Evolutionary conservation across 495 filamentous ascomycete species (phyloP).

Genomic region (Bombardia bombarda): DNA sequence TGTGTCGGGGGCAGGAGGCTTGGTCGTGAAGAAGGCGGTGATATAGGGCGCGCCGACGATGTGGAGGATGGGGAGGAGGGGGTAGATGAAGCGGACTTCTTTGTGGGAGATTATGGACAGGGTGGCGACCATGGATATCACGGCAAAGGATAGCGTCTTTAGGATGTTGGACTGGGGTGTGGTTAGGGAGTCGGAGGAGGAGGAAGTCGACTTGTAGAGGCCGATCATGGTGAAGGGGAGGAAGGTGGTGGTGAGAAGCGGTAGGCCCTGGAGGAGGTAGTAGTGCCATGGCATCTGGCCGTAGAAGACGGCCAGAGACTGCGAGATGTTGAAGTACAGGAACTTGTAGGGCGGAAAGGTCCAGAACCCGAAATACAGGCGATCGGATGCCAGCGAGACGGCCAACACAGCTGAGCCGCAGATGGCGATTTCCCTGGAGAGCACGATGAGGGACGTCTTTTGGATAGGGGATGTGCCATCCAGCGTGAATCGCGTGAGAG

Average conservation of each 20-base stretch:
- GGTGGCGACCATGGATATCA: conserved; percentile 48
- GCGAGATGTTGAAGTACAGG: conserved; percentile 84
- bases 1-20: not conserved
- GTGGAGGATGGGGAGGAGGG: conserved; percentile 78
- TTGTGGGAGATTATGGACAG: conserved; percentile 88
- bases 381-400: conserved; percentile 61
- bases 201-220: conserved; percentile 43
- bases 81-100: conserved; percentile 96
- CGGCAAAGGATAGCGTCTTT: conserved; percentile 53
- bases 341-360: conserved; percentile 85
- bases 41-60: conserved; percentile 64
- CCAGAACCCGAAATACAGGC: conserved; percentile 78
- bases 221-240: conserved; percentile 67
- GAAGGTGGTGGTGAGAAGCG: conserved; percentile 76
- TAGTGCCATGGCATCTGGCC: conserved; percentile 90
- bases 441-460: conserved; percentile 36
- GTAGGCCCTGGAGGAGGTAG: conserved; percentile 83
- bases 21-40: conserved; percentile 53
- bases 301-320: conserved; percentile 84
- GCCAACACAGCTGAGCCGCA: conserved; percentile 60
- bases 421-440: conserved; percentile 53
- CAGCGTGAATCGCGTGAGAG: conserved; percentile 32
- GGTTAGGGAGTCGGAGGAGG: conserved; percentile 22
- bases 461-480: conserved; percentile 32
- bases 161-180: conserved; percentile 33